Conservation (phyloP, 2,329 filamentous ascomycete genomes). For the Parastagonospora avenae region DNA sequence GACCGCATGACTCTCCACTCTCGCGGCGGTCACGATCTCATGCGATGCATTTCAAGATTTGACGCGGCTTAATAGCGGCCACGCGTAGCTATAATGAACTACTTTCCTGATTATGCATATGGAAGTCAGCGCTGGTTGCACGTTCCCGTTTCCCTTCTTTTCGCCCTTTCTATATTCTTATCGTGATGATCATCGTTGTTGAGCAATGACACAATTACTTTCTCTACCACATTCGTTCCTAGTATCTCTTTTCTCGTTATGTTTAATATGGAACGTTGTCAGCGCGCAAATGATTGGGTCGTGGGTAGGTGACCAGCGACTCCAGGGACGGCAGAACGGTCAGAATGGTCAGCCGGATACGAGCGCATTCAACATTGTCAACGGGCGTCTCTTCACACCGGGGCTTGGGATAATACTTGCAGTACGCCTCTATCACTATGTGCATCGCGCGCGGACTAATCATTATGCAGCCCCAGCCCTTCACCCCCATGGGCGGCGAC, state of each 20-base stretch:
- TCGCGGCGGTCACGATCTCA: constrained; percentile 9
- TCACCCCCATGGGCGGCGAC: constrained; percentile 48
- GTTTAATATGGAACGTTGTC: constrained; percentile 21
- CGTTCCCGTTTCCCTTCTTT: constrained; percentile 2
- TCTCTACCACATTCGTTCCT: constrained; percentile 4
- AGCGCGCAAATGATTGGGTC: constrained; percentile 37
- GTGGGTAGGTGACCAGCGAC: constrained; percentile 13
- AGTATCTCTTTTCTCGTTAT: constrained; percentile 20
- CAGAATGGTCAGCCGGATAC: constrained; percentile 29
- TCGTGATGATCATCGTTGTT: constrained; percentile 34
- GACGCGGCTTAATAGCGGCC: constrained; percentile 3
- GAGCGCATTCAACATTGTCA: constrained; percentile 60
- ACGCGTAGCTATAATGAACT: constrained; percentile 9
- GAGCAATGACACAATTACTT: constrained; percentile 32
- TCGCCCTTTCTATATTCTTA: constrained; percentile 3
- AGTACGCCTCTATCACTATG: constrained; percentile 18
- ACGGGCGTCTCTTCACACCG: constrained; percentile 72
- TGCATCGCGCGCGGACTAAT: constrained; percentile 8
- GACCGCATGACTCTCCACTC: constrained; percentile 7
- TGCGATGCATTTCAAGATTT: constrained; percentile 11
- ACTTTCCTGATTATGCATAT: constrained; percentile 1
- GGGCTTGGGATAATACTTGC: constrained; percentile 70
- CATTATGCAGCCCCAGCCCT: constrained; percentile 38
- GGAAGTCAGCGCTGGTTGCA: constrained; percentile 1
- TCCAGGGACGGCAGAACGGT: constrained; percentile 24